Conservation (phyloP, 2,329 filamentous ascomycete species). For the Immersiporthe knoxdaviesiana region DNA sequence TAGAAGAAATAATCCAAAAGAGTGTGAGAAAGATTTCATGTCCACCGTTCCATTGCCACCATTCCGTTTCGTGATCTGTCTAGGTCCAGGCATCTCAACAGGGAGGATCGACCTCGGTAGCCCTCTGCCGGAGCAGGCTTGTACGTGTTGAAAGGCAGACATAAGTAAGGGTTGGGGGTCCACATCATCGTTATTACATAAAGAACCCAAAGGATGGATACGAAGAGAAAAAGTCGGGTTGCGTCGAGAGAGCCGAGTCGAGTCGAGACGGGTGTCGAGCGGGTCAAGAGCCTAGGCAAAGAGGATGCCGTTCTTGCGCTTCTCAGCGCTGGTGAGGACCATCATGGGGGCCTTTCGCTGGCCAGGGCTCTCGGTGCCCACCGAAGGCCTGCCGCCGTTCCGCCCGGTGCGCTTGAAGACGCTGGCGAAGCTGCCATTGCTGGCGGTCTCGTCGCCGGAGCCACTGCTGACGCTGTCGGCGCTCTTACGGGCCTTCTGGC, state of each 20-base stretch:
- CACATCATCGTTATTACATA: conserved; percentile 30
- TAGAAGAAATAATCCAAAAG: conserved; percentile 31
- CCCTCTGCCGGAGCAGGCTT: conserved; percentile 24
- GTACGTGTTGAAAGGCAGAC: conserved; percentile 17
- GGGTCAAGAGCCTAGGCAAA: conserved; percentile 16
- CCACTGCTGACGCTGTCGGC: conserved; percentile 69
- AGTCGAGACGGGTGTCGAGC: not conserved
- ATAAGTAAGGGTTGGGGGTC: conserved; percentile 11
- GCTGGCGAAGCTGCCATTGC: conserved; percentile 64
- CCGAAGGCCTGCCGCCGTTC: conserved; percentile 47
- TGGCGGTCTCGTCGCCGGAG: conserved; percentile 52
- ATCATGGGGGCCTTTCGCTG: conserved; percentile 85
- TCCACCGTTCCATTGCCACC: conserved; percentile 24
- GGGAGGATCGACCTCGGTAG: conserved; percentile 30
- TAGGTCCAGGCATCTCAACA: conserved; percentile 33
- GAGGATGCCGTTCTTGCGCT: conserved; percentile 70
- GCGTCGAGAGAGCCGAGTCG: not conserved
- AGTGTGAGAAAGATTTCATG: conserved; percentile 29
- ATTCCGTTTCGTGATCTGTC: conserved; percentile 32
- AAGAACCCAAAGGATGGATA: conserved; percentile 10
- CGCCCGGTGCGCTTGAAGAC: conserved; percentile 65
- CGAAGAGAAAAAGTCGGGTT: conserved; percentile 13
- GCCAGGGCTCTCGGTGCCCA: conserved; percentile 48
- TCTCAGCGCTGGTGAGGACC: conserved; percentile 85
- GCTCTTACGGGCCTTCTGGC: conserved; percentile 66